These are phyloP conservation scores for Suillus plorans DNA, from an alignment of 768 basidiomycete species.

Conservation along the genomic window DNA sequence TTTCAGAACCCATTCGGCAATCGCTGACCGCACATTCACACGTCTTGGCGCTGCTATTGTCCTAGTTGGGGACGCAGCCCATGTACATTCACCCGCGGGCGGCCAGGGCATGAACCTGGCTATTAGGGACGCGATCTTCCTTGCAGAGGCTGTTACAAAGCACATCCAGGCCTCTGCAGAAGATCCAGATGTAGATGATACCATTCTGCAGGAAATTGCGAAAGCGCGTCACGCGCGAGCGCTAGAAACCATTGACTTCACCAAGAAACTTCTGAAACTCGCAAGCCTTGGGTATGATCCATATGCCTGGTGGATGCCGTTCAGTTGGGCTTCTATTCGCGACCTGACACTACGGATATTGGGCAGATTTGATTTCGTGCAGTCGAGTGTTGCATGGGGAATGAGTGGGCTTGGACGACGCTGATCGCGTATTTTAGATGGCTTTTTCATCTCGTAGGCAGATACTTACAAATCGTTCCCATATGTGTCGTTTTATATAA, in stretches of 20 bases:
- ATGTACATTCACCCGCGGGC: conserved; percentile 54
- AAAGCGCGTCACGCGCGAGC: conserved; percentile 38
- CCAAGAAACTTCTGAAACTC: conserved; percentile 33
- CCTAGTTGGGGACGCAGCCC: conserved; percentile 44
- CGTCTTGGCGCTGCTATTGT: conserved; percentile 18
- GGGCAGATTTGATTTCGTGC: conserved; percentile 18
- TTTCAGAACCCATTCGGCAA: conserved; percentile 41
- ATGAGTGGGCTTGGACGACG: conserved; percentile 27
- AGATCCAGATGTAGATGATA: conserved; percentile 21
- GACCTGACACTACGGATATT: conserved; percentile 23
- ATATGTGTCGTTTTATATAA: no score
- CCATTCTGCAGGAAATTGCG: conserved; percentile 36
- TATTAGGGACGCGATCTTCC: conserved; percentile 49
- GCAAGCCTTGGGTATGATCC: conserved; percentile 22
- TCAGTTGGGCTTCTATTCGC: conserved; percentile 26
- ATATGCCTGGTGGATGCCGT: conserved; percentile 24
- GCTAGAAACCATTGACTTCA: conserved; percentile 40
- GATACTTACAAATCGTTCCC: background rate
- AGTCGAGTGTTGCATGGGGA: conserved; percentile 21
- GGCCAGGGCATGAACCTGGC: conserved; percentile 64
- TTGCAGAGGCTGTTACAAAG: conserved; percentile 42
- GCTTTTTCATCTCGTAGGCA: background rate
- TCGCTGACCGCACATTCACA: conserved; percentile 37
- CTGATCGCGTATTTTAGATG: conserved; percentile 6
- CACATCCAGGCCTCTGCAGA: conserved; percentile 27